Base-by-base conservation (phyloP, 306 rosid genomes). In the Cucumis cinereus region DNA sequence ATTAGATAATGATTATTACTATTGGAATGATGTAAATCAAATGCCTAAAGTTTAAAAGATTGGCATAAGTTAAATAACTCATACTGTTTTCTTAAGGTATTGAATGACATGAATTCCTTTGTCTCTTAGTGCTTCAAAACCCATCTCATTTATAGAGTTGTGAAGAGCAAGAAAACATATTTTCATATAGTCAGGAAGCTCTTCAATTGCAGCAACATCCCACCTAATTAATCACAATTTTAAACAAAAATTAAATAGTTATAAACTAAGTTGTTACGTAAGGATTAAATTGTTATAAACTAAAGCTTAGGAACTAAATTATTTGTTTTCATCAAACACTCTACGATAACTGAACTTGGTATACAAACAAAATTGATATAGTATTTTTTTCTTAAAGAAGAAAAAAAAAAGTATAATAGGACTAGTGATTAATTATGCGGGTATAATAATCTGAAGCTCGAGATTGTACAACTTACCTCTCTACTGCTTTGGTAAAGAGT, bases 201-300 rank as follows among this genome's bases (percentile, higher is more conserved):
- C 54, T 8, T 76, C 81, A 28, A 76, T 22, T 14, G 49, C 78
- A 35, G 45, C 77, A 40, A 30, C n/a, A 54, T 83, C 64, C 83
- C 83, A 83, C 41, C 80, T 62, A 10, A 41, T 2, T 30, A 50
- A 62, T 60, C 19, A 50, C 4, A 55, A n/a, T 55, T 55, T 55
- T 7, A 1, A n/a, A n/a, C 5, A 55, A 0, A 0, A 19, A 20
- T 55, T 0, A 55, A 20, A 53, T 53, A 53, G 1, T 45, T 16
- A 53, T 53, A 53, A 3, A 10, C 35, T 2, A 30, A 30, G 30
- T 26, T 26, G 30, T 30, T 30, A 30, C 3, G 35, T 3, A 30
- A 41, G 0, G 0, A 36, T 7, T 36, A 6, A 6, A 36, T 36
- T 36, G 15, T 45, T 45, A 45, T 45, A 11, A 45, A 45, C 15